Base-by-base conservation (phyloP, 2,329 filamentous ascomycete species). In the Fusarium brevicatenulatum region DNA sequence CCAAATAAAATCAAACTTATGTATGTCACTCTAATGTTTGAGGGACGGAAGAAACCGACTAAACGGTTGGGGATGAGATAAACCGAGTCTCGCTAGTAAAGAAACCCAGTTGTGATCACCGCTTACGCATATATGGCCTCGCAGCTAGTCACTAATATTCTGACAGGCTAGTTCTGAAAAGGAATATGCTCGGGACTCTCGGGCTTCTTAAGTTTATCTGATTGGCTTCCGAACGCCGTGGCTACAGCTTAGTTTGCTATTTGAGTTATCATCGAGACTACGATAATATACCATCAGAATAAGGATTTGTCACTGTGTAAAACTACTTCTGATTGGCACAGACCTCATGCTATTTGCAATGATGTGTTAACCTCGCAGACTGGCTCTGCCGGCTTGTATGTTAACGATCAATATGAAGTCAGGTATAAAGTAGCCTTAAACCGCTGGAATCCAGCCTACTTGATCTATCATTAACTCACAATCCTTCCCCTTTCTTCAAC, bases 401-500 rank as follows among this genome's bases (percentile, higher is more conserved):
- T 1, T 6, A 8, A 10, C 1, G 16, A 21, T 7, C 2, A 1
- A 6, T 7, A 6, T 19, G 9, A 12, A 9, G 5, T 7, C 9
- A 6, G 10, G 3, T 57, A 57, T 49, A 57, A 47, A 49, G 10
- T 3, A 39, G 23, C 0, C 7, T n/a, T 21, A 1, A 25, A 4
- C 49, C 7, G 30, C 30, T 57, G 19, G 1, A 34, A n/a, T 18
- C 19, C 2, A 36, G 23, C 5, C 7, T 28, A 4, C 2, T 10
- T 36, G 2, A 18, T 10, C 18, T 23, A 1, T 23, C n/a, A 13
- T 4, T 13, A 6, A 21, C 30, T 15, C 4, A 18, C 6, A 13
- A 2, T 1, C 9, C 4, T 10, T 5, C 19, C 19, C 13, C 5
- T 11, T 49, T 21, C 16, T 28, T 13, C 2, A 30, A 4, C 4